Evolutionary conservation across 257 asterid species (phyloP).

Genomic region (Voacanga thouarsii): DNA sequence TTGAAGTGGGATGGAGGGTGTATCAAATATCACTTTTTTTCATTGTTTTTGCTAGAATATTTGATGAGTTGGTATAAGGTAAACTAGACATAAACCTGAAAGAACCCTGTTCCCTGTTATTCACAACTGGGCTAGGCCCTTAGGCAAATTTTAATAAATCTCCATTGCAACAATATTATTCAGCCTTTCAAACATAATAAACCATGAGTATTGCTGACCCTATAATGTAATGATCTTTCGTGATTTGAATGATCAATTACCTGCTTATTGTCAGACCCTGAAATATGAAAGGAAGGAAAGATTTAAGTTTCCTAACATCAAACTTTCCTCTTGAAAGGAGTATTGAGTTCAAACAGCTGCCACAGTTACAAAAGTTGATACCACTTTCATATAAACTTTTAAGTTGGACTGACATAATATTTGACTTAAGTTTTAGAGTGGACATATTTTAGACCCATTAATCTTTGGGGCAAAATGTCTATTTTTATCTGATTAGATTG

Average conservation of each 20-base stretch:
- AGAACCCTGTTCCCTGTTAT: neutral
- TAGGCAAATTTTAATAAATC: neutral
- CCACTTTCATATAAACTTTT: neutral
- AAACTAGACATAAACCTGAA: too few relatives aligned
- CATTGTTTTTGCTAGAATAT: too few relatives aligned
- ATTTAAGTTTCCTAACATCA: neutral
- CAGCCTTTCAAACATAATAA: neutral
- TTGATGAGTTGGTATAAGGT: too few relatives aligned
- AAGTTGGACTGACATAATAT: neutral
- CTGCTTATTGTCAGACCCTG: too few relatives aligned
- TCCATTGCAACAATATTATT: neutral
- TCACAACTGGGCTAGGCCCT: neutral
- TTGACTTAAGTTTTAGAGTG: neutral
- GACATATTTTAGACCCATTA: neutral
- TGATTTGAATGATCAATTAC: neutral
- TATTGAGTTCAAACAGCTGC: neutral
- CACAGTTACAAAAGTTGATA: neutral
- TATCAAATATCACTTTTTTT: too few relatives aligned
- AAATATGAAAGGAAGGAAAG: neutral
- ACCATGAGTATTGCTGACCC: neutral
- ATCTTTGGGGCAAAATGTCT: neutral
- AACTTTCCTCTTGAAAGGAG: neutral
- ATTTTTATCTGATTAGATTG: neutral
- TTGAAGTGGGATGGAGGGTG: too few relatives aligned
- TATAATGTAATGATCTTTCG: neutral